phyloP scores from a whole-genome alignment of 805 yeast species.

The Ogataea pini region DNA sequence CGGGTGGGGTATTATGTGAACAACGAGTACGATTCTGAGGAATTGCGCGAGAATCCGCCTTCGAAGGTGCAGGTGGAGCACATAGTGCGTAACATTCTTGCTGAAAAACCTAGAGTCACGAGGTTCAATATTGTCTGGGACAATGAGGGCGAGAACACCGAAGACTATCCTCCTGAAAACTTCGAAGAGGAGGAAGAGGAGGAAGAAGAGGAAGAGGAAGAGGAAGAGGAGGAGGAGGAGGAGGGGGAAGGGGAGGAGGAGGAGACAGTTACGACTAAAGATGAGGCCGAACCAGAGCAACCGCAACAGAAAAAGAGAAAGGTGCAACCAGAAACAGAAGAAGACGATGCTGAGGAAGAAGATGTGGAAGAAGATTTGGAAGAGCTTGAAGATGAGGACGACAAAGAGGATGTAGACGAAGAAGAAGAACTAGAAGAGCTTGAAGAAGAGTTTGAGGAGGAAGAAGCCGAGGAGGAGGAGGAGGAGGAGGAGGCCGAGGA shows the following conservation, averaged over 20 bases:
- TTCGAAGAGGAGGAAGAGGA: slow-evolving; percentile 64
- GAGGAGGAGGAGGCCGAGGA: slow-evolving; percentile 6
- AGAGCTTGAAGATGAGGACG: slow-evolving; percentile 6
- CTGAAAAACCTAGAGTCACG: slow-evolving; percentile 97
- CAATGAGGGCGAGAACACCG: slow-evolving; percentile 54
- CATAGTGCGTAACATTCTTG: slow-evolving; percentile 89
- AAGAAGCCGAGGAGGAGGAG: slow-evolving; percentile 10
- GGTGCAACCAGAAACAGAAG: slow-evolving; percentile 31
- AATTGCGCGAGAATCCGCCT: slow-evolving; percentile 91
- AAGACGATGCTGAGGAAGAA: slow-evolving; percentile 29
- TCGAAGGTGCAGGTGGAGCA: slow-evolving; percentile 90
- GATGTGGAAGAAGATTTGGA: slow-evolving; percentile 27
- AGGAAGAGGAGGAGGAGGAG: slow-evolving; percentile 60
- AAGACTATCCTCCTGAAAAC: slow-evolving; percentile 77
- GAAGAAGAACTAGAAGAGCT: slow-evolving; percentile 12
- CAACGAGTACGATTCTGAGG: slow-evolving; percentile 94
- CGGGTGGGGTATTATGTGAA: slow-evolving; percentile 97
- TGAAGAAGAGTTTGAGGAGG: slow-evolving; percentile 4
- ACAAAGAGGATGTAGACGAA: slow-evolving; percentile 1
- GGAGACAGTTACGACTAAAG: slow-evolving; percentile 43
- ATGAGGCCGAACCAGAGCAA: slow-evolving; percentile 44
- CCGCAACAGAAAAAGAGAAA: slow-evolving; percentile 34
- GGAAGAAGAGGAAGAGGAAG: slow-evolving; percentile 54
- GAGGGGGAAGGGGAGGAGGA: slow-evolving; percentile 51
- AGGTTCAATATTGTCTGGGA: slow-evolving; percentile 98